A percentile compares a stretch with the other conserved stretches of the same genome.
Conservation (phyloP, 306 rosid genomes). For the Psophocarpus tetragonolobus region DNA sequence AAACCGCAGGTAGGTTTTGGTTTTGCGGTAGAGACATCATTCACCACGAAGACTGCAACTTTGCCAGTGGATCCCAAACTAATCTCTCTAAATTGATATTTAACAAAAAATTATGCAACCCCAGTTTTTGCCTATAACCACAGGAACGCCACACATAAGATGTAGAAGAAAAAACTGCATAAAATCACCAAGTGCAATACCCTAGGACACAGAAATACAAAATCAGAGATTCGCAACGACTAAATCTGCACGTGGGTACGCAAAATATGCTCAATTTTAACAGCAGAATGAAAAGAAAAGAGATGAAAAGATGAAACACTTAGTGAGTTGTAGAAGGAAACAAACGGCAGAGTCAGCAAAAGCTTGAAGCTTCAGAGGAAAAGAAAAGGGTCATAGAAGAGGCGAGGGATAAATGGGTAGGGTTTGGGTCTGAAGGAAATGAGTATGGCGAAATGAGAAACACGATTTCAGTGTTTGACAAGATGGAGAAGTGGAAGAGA, state of each 20-base stretch:
- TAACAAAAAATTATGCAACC: constrained; percentile 14
- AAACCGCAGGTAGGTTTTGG: constrained; percentile 44
- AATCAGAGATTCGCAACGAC: constrained; percentile 18
- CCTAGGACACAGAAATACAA: constrained; percentile 18
- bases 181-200: constrained; percentile 35
- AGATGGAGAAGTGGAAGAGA: not conserved
- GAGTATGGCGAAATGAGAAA: constrained; percentile 1
- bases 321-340: constrained; percentile 15
- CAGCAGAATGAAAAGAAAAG: constrained; percentile 3
- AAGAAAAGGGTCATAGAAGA: not conserved
- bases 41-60: constrained; percentile 17
- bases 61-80: constrained; percentile 12
- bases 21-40: constrained; percentile 44
- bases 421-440: constrained; percentile 1
- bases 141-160: not conserved
- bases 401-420: not conserved
- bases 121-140: constrained; percentile 24
- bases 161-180: constrained; percentile 29
- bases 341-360: not conserved
- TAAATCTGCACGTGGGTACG: constrained; percentile 24
- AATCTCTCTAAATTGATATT: not conserved
- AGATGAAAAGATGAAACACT: not conserved
- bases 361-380: constrained; percentile 25
- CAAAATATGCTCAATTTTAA: constrained; percentile 22
- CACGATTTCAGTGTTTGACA: not conserved